A percentile compares a stretch with the other conserved stretches of the same genome.
These are phyloP conservation scores for Pseudonectria foliicola DNA, from an alignment of 2,329 filamentous ascomycete genomes.

Conservation along the genomic window DNA sequence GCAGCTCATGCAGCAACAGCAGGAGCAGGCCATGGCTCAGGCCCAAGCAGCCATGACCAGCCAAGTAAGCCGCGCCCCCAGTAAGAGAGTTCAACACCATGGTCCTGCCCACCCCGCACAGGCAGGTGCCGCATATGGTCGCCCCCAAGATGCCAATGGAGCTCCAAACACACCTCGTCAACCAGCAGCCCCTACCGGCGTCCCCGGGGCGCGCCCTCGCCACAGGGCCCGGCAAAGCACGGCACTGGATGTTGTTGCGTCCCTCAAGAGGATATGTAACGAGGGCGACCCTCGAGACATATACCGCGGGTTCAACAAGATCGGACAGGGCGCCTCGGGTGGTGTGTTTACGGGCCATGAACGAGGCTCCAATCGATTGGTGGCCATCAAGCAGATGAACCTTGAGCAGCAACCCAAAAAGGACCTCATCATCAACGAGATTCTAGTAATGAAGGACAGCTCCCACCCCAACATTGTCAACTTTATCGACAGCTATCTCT, in stretches of 20 bases:
- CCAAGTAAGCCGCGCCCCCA: slow-evolving; percentile 64
- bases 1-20: slow-evolving; percentile 68
- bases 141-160: slow-evolving; percentile 24
- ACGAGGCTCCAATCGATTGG: slow-evolving; percentile 72
- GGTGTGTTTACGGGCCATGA: slow-evolving; percentile 93
- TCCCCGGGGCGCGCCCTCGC: slow-evolving; percentile 58
- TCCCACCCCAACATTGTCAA: slow-evolving; percentile 98
- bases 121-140: slow-evolving; percentile 22
- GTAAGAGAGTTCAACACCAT: slow-evolving; percentile 50
- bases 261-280: slow-evolving; percentile 83
- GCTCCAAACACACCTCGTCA: slow-evolving; percentile 30
- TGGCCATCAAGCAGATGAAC: slow-evolving; percentile 99
- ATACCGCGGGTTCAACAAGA: slow-evolving; percentile 85
- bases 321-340: slow-evolving; percentile 93
- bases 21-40: slow-evolving; percentile 74
- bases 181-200: slow-evolving; percentile 27
- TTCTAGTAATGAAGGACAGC: slow-evolving; percentile 98
- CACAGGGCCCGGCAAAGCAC: slow-evolving; percentile 74
- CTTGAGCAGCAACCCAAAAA: slow-evolving; percentile 98
- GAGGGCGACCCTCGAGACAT: slow-evolving; percentile 82
- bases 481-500: slow-evolving; percentile 94
- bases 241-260: slow-evolving; percentile 72
- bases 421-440: slow-evolving; percentile 98
- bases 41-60: slow-evolving; percentile 70
- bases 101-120: slow-evolving; percentile 15